phyloP scores from a whole-genome alignment of 495 filamentous ascomycete species.

The Patellaria atrata region DNA sequence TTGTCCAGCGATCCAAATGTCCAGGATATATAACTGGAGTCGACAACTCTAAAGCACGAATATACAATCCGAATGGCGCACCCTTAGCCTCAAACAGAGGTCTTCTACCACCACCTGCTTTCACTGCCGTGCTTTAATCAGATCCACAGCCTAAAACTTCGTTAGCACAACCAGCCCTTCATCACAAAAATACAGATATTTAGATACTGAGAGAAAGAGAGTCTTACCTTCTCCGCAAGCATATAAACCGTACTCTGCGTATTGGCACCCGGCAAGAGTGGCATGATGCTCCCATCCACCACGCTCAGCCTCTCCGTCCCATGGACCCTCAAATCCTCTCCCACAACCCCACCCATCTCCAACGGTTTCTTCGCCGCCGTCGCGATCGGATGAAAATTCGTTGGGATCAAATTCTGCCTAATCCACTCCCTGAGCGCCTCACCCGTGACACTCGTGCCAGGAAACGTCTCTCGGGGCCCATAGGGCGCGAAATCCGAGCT shows the following conservation, averaged over 20 bases:
- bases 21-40: too few species aligned
- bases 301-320: constrained; percentile 10
- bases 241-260: constrained; percentile 11
- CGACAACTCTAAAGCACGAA: too few species aligned
- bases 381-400: constrained; percentile 10
- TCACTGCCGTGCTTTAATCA: too few species aligned
- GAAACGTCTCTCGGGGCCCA: constrained; percentile 7
- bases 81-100: too few species aligned
- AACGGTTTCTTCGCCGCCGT: constrained; percentile 9
- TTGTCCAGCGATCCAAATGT: too few species aligned
- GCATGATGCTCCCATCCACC: constrained; percentile 7
- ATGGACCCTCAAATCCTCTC: constrained; percentile 3
- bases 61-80: too few species aligned
- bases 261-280: constrained; percentile 11
- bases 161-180: too few species aligned
- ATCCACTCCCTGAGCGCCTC: constrained; percentile 5
- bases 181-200: too few species aligned
- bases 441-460: constrained; percentile 8
- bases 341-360: constrained; percentile 11
- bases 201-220: too few species aligned
- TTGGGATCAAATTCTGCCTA: constrained; percentile 2
- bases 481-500: constrained; percentile 1
- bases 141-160: too few species aligned
- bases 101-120: too few species aligned
- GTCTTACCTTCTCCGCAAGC: constrained; percentile 21